Evolutionary conservation across 768 basidiomycete species (phyloP), one percentile per base, ranked within the genome.

Genomic region (Tricholoma bakamatsutake): DNA sequence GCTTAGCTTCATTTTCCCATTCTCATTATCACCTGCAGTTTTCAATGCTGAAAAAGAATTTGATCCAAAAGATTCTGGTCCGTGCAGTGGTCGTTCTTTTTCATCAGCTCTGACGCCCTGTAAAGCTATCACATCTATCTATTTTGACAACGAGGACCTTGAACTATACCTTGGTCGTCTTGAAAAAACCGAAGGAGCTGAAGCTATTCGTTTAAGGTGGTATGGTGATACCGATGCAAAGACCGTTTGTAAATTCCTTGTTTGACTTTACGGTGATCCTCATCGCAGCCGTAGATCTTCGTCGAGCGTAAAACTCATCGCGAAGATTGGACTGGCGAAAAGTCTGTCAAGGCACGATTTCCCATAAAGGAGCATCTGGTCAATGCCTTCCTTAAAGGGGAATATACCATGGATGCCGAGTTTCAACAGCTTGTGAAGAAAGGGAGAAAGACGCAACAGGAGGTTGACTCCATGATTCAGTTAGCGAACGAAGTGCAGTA

Each of bases 301-400:
- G 86, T 93, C 17, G 90, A 93, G 71, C 87, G 90, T 40, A 93
- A 93, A 71, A 93, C 90, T 0, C 90, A 99, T 67, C 83, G 94
- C 53, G 97, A 99, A 71, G 97, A 99, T 66, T 99, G 97, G 97
- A 98, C 96, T 0, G 97, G 97, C 33, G 96, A 99, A 71, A 98
- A 98, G 71, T 94, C 92, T 9, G 95, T 98, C 67, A 99, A 98
- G 71, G 90, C 94, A 12, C 89, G 95, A 10, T 98, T 98, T 74
- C 85, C 91, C 2, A 86, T 99, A 69, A 94, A 96, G 67, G 96
- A 98, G 67, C 84, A 93, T 58, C 83, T 90, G 46, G 87, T 98
- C 62, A 96, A 98, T 66, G 85, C 88, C 13, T 99, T 93, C 76
- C 71, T 97, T 39, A 76, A 80, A 18, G 97, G 97, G 15, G 87